A percentile compares a stretch with the other conserved stretches of the same genome.
Conservation (phyloP, 2,329 filamentous ascomycete species). For the Chrysosporium queenslandicum region DNA sequence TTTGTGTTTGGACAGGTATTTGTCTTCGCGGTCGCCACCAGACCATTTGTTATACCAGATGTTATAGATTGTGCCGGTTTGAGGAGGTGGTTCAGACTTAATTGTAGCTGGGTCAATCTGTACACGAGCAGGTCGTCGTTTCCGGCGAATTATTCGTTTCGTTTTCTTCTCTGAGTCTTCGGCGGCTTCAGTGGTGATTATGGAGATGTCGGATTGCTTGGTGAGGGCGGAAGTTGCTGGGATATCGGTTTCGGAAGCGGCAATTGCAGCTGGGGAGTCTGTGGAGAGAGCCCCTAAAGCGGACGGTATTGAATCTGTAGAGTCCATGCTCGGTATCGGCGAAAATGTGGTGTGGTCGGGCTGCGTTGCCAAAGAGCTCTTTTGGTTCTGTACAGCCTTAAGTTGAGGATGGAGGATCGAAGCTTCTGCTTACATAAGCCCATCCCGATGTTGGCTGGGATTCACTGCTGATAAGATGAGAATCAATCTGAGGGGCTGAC, state of each 20-base stretch:
- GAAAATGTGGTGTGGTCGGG: too few relatives aligned
- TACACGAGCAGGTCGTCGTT: slow-evolving; percentile 76
- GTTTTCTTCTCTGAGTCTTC: slow-evolving; percentile 49
- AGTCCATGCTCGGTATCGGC: slow-evolving; percentile 11
- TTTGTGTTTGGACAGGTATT: slow-evolving; percentile 70
- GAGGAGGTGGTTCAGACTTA: slow-evolving; percentile 73
- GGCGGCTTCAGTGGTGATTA: slow-evolving; percentile 21
- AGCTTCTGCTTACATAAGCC: neutral
- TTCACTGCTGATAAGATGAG: neutral
- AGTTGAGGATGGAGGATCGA: neutral
- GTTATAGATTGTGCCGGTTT: slow-evolving; percentile 93
- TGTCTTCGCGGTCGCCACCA: slow-evolving; percentile 88
- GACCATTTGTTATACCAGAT: slow-evolving; percentile 99
- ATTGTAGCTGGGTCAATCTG: slow-evolving; percentile 81
- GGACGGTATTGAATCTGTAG: slow-evolving; percentile 13
- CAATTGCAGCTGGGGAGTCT: neutral
- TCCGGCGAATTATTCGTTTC: slow-evolving; percentile 87
- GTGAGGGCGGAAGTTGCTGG: slow-evolving; percentile 18
- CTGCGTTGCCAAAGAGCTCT: too few relatives aligned
- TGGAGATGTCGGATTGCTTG: slow-evolving; percentile 16
- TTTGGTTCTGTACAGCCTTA: too few relatives aligned
- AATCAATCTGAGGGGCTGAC: neutral
- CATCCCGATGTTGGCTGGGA: neutral
- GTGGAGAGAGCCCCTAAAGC: slow-evolving; percentile 1
- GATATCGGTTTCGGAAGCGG: slow-evolving; percentile 6